A percentile compares a stretch with the other conserved stretches of the same genome.
Evolutionary conservation across 2,329 filamentous ascomycete species (phyloP).

Genomic region (Lecanicillium sp.): DNA sequence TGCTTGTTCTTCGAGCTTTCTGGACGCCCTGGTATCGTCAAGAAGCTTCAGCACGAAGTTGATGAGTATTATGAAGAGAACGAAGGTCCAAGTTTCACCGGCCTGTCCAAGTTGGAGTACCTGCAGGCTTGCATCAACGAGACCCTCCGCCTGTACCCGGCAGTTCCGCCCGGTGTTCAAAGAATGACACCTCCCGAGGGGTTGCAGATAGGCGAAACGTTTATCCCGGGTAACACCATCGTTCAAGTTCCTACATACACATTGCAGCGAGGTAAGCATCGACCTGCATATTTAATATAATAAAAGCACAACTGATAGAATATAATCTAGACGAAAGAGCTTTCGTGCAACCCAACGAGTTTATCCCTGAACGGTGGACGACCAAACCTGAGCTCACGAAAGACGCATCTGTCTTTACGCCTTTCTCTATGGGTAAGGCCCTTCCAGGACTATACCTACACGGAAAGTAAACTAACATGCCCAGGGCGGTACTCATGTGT

Average conservation of each 20-base stretch:
- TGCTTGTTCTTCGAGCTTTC: conserved; percentile 26
- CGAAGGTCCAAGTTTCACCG: conserved; percentile 9
- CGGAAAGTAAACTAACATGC: not conserved
- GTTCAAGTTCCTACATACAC: conserved; percentile 21
- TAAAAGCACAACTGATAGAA: no score
- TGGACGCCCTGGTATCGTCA: conserved; percentile 23
- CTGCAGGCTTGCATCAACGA: conserved; percentile 33
- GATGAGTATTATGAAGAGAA: conserved; percentile 13
- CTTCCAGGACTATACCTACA: not conserved
- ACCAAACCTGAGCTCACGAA: conserved; percentile 19
- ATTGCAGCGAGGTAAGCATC: conserved; percentile 4
- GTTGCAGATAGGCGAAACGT: conserved; percentile 19
- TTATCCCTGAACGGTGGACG: conserved; percentile 28
- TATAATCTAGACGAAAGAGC: conserved; percentile 11
- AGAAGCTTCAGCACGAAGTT: conserved; percentile 32
- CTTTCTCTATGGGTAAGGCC: conserved; percentile 19
- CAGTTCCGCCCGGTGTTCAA: conserved; percentile 25
- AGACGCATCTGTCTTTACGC: conserved; percentile 15
- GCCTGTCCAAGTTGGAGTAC: conserved; percentile 16
- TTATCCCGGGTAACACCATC: conserved; percentile 28
- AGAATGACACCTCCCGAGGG: conserved; percentile 30
- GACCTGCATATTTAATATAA: no score
- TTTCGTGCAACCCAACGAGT: conserved; percentile 15
- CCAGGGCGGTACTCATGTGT: conserved; percentile 25
- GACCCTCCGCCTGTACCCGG: conserved; percentile 27